Evolutionary conservation across 257 asterid species (phyloP).

Genomic region (Catharanthus roseus): DNA sequence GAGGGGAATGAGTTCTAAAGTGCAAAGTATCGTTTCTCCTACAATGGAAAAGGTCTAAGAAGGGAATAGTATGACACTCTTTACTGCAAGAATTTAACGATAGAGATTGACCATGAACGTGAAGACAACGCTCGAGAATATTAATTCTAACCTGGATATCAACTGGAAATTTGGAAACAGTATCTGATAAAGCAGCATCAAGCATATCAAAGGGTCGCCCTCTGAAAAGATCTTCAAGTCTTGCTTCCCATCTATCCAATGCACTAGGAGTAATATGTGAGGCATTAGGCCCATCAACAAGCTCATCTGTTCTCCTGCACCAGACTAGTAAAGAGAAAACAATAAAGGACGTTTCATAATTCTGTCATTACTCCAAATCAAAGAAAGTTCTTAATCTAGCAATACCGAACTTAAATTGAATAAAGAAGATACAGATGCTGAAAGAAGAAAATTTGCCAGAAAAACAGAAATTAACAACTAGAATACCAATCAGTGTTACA

Average conservation of each 20-base stretch:
- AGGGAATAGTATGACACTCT: not conserved
- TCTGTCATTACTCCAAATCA: too few species aligned
- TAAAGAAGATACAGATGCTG: not conserved
- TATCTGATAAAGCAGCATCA: constrained; percentile 92
- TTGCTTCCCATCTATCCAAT: constrained; percentile 89
- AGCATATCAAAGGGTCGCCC: constrained; percentile 98
- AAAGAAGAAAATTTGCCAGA: not conserved
- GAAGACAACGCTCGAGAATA: not conserved
- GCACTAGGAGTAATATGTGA: constrained; percentile 92
- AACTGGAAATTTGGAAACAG: constrained; percentile 70
- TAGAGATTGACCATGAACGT: not conserved
- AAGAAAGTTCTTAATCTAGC: too few species aligned
- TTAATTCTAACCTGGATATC: constrained; percentile 72
- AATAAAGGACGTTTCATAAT: not conserved
- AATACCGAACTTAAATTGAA: not conserved
- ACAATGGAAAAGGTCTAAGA: not conserved
- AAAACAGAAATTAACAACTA: not conserved
- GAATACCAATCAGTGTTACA: not conserved
- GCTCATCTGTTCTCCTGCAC: constrained; percentile 99
- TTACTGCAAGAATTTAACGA: not conserved
- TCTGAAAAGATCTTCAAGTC: constrained; percentile 74
- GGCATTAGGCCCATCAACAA: constrained; percentile 98
- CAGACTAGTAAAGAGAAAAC: constrained; percentile 50
- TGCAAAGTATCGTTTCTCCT: not conserved
- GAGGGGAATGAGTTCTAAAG: not conserved